Percentiles rank a stretch among this genome's conserved stretches.
phyloP scores from a whole-genome alignment of 306 rosid genomes.

The Quercus parvula region DNA sequence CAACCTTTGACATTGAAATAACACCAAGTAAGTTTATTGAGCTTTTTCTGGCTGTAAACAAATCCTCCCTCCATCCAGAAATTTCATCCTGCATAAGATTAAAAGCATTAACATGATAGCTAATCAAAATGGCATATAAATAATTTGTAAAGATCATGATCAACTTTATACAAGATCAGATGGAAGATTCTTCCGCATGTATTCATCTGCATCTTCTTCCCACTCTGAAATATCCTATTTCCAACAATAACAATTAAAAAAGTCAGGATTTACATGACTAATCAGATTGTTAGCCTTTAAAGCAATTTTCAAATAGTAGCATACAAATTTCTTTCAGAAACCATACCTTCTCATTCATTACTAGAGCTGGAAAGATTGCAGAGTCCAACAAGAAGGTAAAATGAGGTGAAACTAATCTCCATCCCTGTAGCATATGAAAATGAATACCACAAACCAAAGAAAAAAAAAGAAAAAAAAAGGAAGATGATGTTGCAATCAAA shows the following conservation, averaged over 20 bases:
- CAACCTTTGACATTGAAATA: slow-evolving; percentile 79
- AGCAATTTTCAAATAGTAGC: background rate
- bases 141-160: slow-evolving; percentile 8
- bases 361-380: slow-evolving; percentile 77
- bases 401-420: slow-evolving; percentile 90
- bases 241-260: slow-evolving; percentile 28
- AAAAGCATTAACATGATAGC: slow-evolving; percentile 17
- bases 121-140: slow-evolving; percentile 6
- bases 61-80: slow-evolving; percentile 90
- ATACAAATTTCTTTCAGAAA: slow-evolving; percentile 8
- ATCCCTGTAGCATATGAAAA: slow-evolving; percentile 59
- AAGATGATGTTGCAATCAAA: background rate
- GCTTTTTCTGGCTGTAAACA: slow-evolving; percentile 88
- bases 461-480: background rate
- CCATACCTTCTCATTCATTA: slow-evolving; percentile 79
- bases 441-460: slow-evolving; percentile 7
- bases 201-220: slow-evolving; percentile 95
- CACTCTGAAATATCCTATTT: slow-evolving; percentile 73
- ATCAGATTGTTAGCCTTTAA: background rate
- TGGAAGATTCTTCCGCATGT: slow-evolving; percentile 80
- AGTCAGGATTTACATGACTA: slow-evolving; percentile 10
- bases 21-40: slow-evolving; percentile 82
- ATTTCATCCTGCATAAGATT: slow-evolving; percentile 56
- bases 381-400: slow-evolving; percentile 64
- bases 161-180: slow-evolving; percentile 66